Conservation (phyloP, 768 basidiomycete species). For the Tricholoma terreum region DNA sequence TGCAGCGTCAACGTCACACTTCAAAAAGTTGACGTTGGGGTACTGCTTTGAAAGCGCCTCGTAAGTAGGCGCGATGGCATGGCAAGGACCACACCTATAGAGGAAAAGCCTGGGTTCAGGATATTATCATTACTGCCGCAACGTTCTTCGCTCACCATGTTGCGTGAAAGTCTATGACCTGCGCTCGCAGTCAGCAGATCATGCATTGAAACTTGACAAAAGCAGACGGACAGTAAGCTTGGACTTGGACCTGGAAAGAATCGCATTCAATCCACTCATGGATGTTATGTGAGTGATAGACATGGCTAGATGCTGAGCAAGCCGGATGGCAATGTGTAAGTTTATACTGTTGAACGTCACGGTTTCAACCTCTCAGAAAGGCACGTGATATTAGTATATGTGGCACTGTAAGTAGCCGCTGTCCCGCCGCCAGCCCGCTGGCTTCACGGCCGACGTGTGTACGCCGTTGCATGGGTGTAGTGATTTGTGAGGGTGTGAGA, state of each 20-base stretch:
- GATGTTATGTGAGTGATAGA: constrained; percentile 63
- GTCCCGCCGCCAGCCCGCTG: too few relatives aligned
- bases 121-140: background rate
- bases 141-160: constrained; percentile 53
- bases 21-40: constrained; percentile 73
- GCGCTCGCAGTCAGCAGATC: background rate
- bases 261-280: constrained; percentile 56
- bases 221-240: constrained; percentile 56
- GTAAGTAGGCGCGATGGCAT: constrained; percentile 74
- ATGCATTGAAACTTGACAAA: background rate
- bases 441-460: too few relatives aligned
- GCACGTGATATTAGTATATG: too few relatives aligned
- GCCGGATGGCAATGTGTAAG: too few relatives aligned
- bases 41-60: constrained; percentile 70
- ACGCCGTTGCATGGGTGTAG: too few relatives aligned
- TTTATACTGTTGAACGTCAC: too few relatives aligned
- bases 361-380: too few relatives aligned
- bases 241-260: constrained; percentile 55
- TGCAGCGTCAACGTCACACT: constrained; percentile 76
- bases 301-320: constrained; percentile 39
- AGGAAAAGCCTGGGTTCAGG: background rate
- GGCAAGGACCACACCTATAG: constrained; percentile 82
- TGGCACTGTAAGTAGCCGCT: too few relatives aligned
- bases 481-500: too few relatives aligned
- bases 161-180: constrained; percentile 89